These are phyloP conservation scores for Cryphonectria nitschkei DNA, from an alignment of 2,329 filamentous ascomycete genomes.

Conservation along the genomic window DNA sequence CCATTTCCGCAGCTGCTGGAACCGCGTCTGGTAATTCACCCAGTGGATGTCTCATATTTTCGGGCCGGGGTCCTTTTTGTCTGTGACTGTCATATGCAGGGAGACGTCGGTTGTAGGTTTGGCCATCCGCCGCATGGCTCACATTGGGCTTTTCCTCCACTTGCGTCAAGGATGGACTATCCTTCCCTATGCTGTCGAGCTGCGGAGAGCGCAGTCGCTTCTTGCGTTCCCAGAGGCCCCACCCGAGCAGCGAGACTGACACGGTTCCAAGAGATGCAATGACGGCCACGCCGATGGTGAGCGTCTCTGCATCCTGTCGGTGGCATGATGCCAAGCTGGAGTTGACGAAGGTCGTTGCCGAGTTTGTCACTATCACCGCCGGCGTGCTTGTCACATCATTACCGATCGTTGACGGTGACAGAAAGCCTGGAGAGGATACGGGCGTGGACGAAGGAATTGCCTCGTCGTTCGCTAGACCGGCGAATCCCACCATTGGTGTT, in stretches of 20 bases:
- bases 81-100: too few species aligned
- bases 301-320: background rate
- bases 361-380: background rate
- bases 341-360: background rate
- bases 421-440: background rate
- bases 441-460: background rate
- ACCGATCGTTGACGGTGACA: too few species aligned
- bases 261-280: background rate
- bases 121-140: background rate
- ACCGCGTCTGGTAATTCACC: slow-evolving; percentile 12
- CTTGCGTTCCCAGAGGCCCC: slow-evolving; percentile 21
- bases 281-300: background rate
- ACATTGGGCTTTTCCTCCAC: background rate
- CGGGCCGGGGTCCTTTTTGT: background rate
- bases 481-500: slow-evolving; percentile 10
- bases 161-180: background rate
- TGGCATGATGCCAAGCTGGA: background rate
- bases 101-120: background rate
- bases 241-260: background rate
- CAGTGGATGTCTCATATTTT: background rate
- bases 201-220: background rate
- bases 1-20: slow-evolving; percentile 25
- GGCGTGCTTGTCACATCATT: background rate
- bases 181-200: background rate
- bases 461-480: slow-evolving; percentile 9